Evolutionary conservation across 2,329 filamentous ascomycete genomes (phyloP), one percentile per base, ranked within the genome.

Genomic region (Aspergillus ruber): DNA sequence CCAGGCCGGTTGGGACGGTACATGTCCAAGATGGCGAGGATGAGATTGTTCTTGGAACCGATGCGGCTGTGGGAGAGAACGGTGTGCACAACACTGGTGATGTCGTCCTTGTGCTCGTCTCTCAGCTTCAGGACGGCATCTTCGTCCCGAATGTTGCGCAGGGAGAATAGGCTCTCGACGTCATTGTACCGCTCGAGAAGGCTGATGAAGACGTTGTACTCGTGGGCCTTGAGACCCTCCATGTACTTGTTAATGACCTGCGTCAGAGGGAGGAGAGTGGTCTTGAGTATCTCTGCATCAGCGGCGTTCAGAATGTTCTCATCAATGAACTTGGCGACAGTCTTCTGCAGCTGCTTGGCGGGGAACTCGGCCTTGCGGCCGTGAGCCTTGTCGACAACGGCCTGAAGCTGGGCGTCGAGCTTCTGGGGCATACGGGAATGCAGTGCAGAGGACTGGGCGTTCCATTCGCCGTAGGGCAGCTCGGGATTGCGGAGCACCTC

Each of bases 401-500:
- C 87, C 10, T 84, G 83, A 56, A 98, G 85, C 55, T 82, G 83
- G 18, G 82, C 70, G 59, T 96, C 90, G 25, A 98, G 83, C 74
- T 91, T 96, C 66, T 91, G 85, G 0, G 93, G 93, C 87, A 97
- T 98, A 60, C 93, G 87, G 6, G 90, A 88, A 70, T 97, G 91
- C n/a, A 98, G 81, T 18, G 93, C 93, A 43, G 93, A 95, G 58
- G 95, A 93, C 65, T 97, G 90, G 5, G 91, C 87, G 54, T 86
- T 90, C 88, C 91, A 98, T 70, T 98, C 90, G 68, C 91, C 90
- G 66, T 93, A 98, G 1, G 93, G 93, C 53, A 98, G 80, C 61
- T 96, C 90, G 1, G 86, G 83, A 62, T 95, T 82, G 38, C 91
- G 85, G 18, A 98, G 81, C 9, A 98, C 90, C 50, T 89, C 82